Evolutionary conservation across 2,329 filamentous ascomycete species (phyloP), one percentile per base, ranked within the genome.

Genomic region (Periconia macrospinosa): DNA sequence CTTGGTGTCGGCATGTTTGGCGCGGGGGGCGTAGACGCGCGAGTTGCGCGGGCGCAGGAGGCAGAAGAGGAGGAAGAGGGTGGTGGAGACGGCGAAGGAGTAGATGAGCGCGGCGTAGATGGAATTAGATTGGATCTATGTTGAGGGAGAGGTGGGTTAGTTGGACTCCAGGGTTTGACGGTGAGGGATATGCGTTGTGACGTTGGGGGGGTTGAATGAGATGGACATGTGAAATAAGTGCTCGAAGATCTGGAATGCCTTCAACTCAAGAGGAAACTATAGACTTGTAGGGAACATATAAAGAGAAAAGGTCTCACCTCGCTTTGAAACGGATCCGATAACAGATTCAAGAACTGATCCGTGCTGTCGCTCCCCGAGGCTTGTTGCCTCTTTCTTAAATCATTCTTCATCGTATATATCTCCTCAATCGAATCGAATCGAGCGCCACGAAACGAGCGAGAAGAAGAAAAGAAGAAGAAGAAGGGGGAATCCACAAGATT

Each of bases 1-100:
- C 74, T 88, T 91, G 62, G 91, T 86, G 73, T 97, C 93, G 69
- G 92, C 91, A 79, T 97, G 88, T 75, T 95, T 96, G 47, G 94
- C 81, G 73, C 95, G 93, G 27, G 94, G 94, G 3, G 94, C 92
- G 75, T 97, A 99, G 44, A 97, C 90, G 59, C 92, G 83, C 50
- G 87, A 89, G 73, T 97, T 92, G 73, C 92, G 91, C 2, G 94
- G 94, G 58, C 94, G 89, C 46, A 97, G 81, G 64, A 96, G 81
- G 61, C 91, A 97, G 81, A 97, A 99, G 58, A 87, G 76, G 54
- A 96, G 72, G 55, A 91, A 86, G 61, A 96, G 86, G 56, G 87
- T 78, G 53, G 85, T 69, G 6, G 91, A 91, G 68, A 94, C 78
- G 49, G 86, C 89, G 47, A 96, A 73, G 8, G 92, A 96, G 30